phyloP scores from a whole-genome alignment of 1,139 yeast genomes.

The Tardiomyces depauwii region DNA sequence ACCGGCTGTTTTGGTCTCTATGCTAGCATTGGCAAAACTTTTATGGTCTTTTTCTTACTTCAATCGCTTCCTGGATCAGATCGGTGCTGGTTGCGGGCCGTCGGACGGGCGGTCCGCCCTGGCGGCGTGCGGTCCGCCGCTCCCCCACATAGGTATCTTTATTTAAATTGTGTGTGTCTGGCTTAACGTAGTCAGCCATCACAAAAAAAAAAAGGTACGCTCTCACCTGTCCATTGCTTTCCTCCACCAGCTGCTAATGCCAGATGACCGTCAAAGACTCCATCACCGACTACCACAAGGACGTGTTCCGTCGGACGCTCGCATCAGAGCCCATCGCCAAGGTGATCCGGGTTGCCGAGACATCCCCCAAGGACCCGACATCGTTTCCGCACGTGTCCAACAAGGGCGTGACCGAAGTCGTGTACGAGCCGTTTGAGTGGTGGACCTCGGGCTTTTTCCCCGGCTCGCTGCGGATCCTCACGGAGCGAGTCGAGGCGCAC shows the following conservation, averaged over 20 bases:
- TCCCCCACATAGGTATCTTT: too few species aligned
- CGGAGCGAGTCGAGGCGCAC: slow-evolving; percentile 14
- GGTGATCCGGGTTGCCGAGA: neutral
- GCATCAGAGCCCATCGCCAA: neutral
- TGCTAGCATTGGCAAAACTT: too few species aligned
- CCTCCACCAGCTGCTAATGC: neutral
- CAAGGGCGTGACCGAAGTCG: neutral
- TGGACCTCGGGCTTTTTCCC: slow-evolving; percentile 26
- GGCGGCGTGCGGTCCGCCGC: too few species aligned
- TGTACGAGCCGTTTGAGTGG: slow-evolving; percentile 1
- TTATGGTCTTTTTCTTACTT: too few species aligned
- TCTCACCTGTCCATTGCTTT: too few species aligned
- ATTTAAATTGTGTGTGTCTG: too few species aligned
- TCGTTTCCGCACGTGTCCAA: neutral
- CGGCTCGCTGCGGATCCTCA: slow-evolving; percentile 17
- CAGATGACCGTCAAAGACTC: neutral
- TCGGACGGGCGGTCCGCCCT: too few species aligned
- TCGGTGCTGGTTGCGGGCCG: too few species aligned
- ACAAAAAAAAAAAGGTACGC: too few species aligned
- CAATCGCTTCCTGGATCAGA: too few species aligned
- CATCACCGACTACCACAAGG: neutral
- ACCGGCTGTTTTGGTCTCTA: too few species aligned
- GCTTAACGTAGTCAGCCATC: too few species aligned
- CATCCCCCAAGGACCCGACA: neutral
- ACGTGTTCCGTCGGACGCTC: neutral